Evolutionary conservation across 2,329 filamentous ascomycete species (phyloP).

Genomic region (Neofusicoccum umdonicola): DNA sequence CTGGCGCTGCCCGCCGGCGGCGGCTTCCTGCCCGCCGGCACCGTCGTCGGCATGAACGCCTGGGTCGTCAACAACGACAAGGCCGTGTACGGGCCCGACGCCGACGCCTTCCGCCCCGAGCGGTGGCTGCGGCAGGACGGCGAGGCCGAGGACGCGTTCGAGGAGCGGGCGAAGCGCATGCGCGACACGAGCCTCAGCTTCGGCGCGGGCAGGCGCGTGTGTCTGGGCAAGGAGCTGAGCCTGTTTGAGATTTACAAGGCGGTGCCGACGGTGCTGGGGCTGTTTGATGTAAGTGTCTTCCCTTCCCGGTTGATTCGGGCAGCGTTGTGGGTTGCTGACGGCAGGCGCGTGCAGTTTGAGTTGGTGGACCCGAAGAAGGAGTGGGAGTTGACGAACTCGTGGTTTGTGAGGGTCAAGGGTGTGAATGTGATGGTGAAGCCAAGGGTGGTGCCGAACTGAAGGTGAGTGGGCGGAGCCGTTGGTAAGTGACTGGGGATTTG

Average conservation of each 20-base stretch:
- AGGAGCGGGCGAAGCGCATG: constrained; percentile 22
- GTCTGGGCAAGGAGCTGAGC: constrained; percentile 6
- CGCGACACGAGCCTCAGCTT: not conserved
- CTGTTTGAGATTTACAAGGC: constrained; percentile 43
- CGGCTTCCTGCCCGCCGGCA: constrained; percentile 35
- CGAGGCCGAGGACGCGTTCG: constrained; percentile 20
- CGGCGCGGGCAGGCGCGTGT: constrained; percentile 3
- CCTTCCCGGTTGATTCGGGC: not conserved
- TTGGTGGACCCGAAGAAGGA: constrained; percentile 36
- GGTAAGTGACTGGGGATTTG: no score
- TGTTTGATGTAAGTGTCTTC: constrained; percentile 40
- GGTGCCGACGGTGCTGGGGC: constrained; percentile 48
- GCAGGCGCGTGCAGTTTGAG: constrained; percentile 27
- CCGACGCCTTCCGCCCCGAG: constrained; percentile 43
- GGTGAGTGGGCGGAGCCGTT: not conserved
- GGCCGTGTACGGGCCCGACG: constrained; percentile 39
- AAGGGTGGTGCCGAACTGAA: not conserved
- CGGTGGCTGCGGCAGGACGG: constrained; percentile 38
- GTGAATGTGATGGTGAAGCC: constrained; percentile 4
- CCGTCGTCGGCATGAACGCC: constrained; percentile 44
- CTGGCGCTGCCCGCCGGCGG: constrained; percentile 29
- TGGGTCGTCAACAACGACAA: constrained; percentile 44
- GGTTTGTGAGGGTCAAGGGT: constrained; percentile 32
- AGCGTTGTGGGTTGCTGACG: not conserved
- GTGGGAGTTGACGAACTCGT: constrained; percentile 42